A percentile compares a stretch with the other conserved stretches of the same genome.
These are phyloP conservation scores for Phytophthora europaea DNA, from an alignment of 352 stramenopile genomes.

Conservation along the genomic window DNA sequence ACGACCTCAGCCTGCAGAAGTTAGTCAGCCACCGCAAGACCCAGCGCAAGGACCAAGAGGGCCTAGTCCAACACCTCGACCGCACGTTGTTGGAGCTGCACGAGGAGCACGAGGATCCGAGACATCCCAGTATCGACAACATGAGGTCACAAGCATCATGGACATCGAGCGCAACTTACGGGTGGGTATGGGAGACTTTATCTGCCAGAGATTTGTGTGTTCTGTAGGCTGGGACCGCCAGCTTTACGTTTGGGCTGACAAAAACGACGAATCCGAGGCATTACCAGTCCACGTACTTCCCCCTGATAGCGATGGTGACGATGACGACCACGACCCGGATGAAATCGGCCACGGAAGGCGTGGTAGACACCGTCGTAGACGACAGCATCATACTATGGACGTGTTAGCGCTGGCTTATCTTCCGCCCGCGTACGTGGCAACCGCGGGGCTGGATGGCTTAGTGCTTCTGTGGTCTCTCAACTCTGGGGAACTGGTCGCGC, in stretches of 20 bases:
- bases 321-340: slow-evolving; percentile 30
- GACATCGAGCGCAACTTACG: slow-evolving; percentile 83
- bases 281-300: slow-evolving; percentile 69
- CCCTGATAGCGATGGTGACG: slow-evolving; percentile 36
- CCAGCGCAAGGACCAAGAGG: slow-evolving; percentile 13
- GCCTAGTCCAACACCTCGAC: slow-evolving; percentile 17
- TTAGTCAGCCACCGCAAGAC: slow-evolving; percentile 12
- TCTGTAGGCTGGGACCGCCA: slow-evolving; percentile 87
- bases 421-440: slow-evolving; percentile 76
- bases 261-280: slow-evolving; percentile 79
- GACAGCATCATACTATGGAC: slow-evolving; percentile 68
- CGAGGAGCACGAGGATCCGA: slow-evolving; percentile 21
- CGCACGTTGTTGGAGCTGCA: not conserved
- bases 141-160: slow-evolving; percentile 87
- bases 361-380: slow-evolving; percentile 36
- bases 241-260: slow-evolving; percentile 88
- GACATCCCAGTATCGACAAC: slow-evolving; percentile 65
- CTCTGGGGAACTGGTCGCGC: slow-evolving; percentile 72
- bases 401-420: slow-evolving; percentile 77
- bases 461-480: slow-evolving; percentile 87
- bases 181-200: slow-evolving; percentile 86
- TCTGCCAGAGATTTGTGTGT: slow-evolving; percentile 85
- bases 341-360: slow-evolving; percentile 26
- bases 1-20: slow-evolving; percentile 6
- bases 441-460: slow-evolving; percentile 72